Base-by-base conservation (phyloP, 2,329 filamentous ascomycete genomes). In the Paecilomyces variotii region DNA sequence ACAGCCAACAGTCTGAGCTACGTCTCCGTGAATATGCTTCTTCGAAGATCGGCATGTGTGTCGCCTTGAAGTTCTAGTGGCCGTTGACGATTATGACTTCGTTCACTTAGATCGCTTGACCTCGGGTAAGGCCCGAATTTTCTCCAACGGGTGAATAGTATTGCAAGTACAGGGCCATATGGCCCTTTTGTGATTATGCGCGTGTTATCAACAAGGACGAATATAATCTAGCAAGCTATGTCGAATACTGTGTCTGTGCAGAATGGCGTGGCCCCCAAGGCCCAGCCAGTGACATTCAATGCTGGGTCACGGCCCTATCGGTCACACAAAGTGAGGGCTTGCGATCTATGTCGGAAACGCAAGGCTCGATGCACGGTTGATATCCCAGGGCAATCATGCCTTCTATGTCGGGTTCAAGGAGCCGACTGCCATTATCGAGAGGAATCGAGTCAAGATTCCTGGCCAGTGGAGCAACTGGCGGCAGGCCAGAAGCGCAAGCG, bases 341-440 rank as follows among this genome's bases (percentile, higher is more conserved):
- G 84, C 71, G 73, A 83, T 56, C 74, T 83, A 12, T 87, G 84
- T 65, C 78, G 84, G 56, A 80, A 80, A 60, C 79, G 84, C 60
- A 86, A 86, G 68, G 84, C 83, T 1, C 78, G 84, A 62, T 87
- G 84, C 67, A 84, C 83, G 19, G 79, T 83, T 28, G 82, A 84
- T 64, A 71, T 80, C 12, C 76, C 78, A 3, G 77, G 80, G 1
- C 72, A 79, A 56, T 76, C 77, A 6, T 87, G 84, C 64, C 70
- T 84, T 7, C 77, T 85, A 66, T 87, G 84, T 68, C 79, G 79
- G 45, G 79, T 82, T 24, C 82, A 85, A 63, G 78, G 79, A 7
- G 83, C 82, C 4, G 79, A 83, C 26, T 86, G 84, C 59, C 75
- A 79, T 54, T 84, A 83, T 57, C 81, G 81, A 35, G 73, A 77